A percentile compares a stretch with the other conserved stretches of the same genome.
Conservation (phyloP, 371 early-diverging fungal species). For the Parasitella parasitica region DNA sequence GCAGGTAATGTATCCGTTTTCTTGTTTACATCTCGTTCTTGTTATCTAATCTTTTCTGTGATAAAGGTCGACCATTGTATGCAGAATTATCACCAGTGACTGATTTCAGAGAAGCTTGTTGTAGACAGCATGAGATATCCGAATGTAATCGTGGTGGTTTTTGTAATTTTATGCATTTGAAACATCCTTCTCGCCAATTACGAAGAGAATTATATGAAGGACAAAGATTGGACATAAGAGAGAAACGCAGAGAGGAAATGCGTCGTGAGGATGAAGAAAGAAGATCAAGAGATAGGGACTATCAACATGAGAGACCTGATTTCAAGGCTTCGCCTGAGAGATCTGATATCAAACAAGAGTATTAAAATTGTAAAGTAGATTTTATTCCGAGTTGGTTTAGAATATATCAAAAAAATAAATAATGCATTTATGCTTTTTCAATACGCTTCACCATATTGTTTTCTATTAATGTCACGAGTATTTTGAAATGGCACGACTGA, state of each 20-base stretch:
- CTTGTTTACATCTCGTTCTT: too few species aligned
- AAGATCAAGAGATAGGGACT: conserved; percentile 27
- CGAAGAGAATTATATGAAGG: conserved; percentile 79
- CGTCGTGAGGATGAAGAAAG: conserved; percentile 36
- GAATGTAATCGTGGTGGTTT: conserved; percentile 96
- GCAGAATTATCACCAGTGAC: conserved; percentile 96
- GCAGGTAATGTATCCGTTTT: conserved; percentile 58
- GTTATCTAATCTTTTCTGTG: not conserved
- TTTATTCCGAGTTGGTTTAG: not conserved
- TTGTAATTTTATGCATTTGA: conserved; percentile 99
- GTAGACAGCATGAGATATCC: conserved; percentile 93
- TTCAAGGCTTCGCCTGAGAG: not conserved
- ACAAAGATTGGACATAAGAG: conserved; percentile 67
- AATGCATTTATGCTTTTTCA: not conserved
- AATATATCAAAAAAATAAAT: not conserved
- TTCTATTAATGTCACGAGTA: not conserved
- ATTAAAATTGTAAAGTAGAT: not conserved
- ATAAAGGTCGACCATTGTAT: conserved; percentile 83
- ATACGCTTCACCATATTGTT: not conserved
- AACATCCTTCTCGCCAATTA: conserved; percentile 74
- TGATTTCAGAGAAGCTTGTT: conserved; percentile 97
- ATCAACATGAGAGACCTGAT: conserved; percentile 9
- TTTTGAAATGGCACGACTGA: not conserved
- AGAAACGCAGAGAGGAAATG: conserved; percentile 48
- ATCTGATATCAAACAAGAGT: conserved; percentile 1